These are phyloP conservation scores for Podospora australis DNA, from an alignment of 495 filamentous ascomycete genomes.

Conservation along the genomic window DNA sequence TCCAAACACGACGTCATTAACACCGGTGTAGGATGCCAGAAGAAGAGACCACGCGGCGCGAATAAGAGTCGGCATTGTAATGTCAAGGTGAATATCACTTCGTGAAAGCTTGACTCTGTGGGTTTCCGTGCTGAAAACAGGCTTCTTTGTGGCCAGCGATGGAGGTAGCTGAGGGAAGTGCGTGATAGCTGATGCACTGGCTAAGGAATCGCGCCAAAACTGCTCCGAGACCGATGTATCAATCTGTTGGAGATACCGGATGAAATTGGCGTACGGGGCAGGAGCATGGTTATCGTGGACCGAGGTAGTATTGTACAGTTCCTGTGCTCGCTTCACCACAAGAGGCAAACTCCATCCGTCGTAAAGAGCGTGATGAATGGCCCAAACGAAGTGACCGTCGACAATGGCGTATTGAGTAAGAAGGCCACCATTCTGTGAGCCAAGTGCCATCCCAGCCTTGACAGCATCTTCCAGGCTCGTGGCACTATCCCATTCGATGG, in stretches of 20 bases:
- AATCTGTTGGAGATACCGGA: conserved; percentile 18
- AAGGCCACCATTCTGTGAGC: conserved; percentile 12
- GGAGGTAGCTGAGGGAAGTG: conserved; percentile 19
- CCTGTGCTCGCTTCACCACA: conserved; percentile 40
- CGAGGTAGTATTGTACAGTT: conserved; percentile 15
- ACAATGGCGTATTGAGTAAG: conserved; percentile 24
- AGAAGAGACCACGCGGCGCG: conserved; percentile 40
- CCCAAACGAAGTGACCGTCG: conserved; percentile 43
- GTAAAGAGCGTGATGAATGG: conserved; percentile 58
- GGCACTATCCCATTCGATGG: conserved; percentile 15
- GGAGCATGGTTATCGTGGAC: background rate
- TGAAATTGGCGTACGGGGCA: conserved; percentile 28
- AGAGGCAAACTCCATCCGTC: conserved; percentile 55
- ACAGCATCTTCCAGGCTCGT: conserved; percentile 12
- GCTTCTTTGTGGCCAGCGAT: background rate
- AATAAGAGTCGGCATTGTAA: conserved; percentile 29
- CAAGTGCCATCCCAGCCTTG: conserved; percentile 10
- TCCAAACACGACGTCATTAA: conserved; percentile 39
- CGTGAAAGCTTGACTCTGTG: conserved; percentile 7
- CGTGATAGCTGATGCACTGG: conserved; percentile 6
- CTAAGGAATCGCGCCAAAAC: conserved; percentile 22
- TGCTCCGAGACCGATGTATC: conserved; percentile 15
- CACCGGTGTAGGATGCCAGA: conserved; percentile 30
- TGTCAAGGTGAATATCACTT: conserved; percentile 5
- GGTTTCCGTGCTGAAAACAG: conserved; percentile 7